Evolutionary conservation across 75 land plant genomes (phyloP).

Genomic region (Larix kaempferi): DNA sequence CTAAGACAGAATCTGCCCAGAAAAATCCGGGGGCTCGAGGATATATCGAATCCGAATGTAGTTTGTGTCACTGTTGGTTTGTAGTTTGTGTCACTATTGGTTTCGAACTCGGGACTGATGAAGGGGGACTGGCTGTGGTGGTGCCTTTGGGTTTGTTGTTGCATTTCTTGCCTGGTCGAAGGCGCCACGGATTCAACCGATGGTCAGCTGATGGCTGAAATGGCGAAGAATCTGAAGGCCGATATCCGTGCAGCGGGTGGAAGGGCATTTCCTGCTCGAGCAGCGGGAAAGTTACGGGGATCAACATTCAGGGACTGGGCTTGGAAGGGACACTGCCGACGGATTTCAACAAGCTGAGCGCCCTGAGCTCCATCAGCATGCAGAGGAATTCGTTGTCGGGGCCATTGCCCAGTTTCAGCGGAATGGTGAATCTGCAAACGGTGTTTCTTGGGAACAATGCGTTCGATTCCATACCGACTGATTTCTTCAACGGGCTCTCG

Average conservation of each 20-base stretch:
- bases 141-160: no score
- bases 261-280: slow-evolving; percentile 5
- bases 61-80: no score
- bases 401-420: slow-evolving; percentile 53
- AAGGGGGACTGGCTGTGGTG: no score
- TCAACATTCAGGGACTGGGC: slow-evolving; percentile 33
- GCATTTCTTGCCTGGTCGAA: no score
- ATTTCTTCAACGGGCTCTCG: slow-evolving; percentile 57
- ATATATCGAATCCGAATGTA: no score
- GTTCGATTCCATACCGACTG: slow-evolving; percentile 46
- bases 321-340: slow-evolving; percentile 52
- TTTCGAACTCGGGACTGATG: no score
- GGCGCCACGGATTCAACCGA: no score
- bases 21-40: no score
- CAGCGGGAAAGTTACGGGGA: slow-evolving; percentile 35
- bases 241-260: slow-evolving; percentile 9
- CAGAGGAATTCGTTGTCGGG: slow-evolving; percentile 56
- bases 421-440: slow-evolving; percentile 30
- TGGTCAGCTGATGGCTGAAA: no score
- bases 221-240: no score
- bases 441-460: slow-evolving; percentile 41
- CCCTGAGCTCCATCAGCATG: slow-evolving; percentile 41
- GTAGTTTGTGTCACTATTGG: no score
- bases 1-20: no score
- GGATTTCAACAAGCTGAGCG: slow-evolving; percentile 36